Conservation (phyloP, 2,329 filamentous ascomycete species). For the Raffaelea arxii region DNA sequence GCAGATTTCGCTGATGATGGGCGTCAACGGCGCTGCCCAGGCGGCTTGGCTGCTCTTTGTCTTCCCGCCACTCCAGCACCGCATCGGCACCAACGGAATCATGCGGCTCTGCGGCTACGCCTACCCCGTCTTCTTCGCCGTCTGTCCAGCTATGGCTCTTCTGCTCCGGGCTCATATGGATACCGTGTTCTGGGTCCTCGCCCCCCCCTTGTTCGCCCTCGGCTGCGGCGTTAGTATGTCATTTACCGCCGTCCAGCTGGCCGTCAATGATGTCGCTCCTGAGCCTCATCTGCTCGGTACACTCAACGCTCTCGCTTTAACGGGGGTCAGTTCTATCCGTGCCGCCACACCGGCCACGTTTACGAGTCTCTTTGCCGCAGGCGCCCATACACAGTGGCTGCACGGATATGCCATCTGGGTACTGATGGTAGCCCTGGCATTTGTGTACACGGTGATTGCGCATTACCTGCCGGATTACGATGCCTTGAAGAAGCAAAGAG, state of each 20-base stretch:
- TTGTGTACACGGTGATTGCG: slow-evolving; percentile 21
- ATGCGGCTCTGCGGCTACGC: slow-evolving; percentile 44
- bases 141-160: slow-evolving; percentile 43
- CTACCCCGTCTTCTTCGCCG: slow-evolving; percentile 56
- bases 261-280: slow-evolving; percentile 64
- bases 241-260: slow-evolving; percentile 63
- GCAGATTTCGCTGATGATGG: slow-evolving; percentile 59
- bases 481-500: slow-evolving; percentile 12
- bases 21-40: slow-evolving; percentile 54
- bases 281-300: slow-evolving; percentile 55
- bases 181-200: slow-evolving; percentile 47
- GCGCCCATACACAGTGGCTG: slow-evolving; percentile 51
- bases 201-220: slow-evolving; percentile 34
- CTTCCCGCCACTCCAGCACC: slow-evolving; percentile 59
- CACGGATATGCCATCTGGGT: slow-evolving; percentile 58
- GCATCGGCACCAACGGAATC: slow-evolving; percentile 56
- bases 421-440: slow-evolving; percentile 33
- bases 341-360: slow-evolving; percentile 58
- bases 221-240: slow-evolving; percentile 58
- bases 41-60: slow-evolving; percentile 60
- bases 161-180: slow-evolving; percentile 38
- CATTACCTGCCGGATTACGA: slow-evolving; percentile 26
- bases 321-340: slow-evolving; percentile 49
- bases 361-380: slow-evolving; percentile 57
- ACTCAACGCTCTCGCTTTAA: slow-evolving; percentile 60